Evolutionary conservation across 2,329 filamentous ascomycete species (phyloP).

Genomic region (Pseudogymnoascus pannorum): DNA sequence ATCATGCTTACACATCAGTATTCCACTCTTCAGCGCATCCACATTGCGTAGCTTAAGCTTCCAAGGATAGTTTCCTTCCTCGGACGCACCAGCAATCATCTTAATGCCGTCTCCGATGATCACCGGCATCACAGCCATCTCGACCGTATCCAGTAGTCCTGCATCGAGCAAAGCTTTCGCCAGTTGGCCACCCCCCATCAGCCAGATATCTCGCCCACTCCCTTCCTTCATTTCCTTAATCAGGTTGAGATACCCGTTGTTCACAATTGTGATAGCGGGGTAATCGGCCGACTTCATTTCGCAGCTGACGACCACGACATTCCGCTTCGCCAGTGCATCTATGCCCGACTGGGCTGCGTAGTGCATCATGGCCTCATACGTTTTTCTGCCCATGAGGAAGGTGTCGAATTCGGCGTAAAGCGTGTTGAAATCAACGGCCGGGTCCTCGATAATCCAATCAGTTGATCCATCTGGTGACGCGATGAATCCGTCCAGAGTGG

Average conservation of each 20-base stretch:
- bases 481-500: slow-evolving; percentile 32
- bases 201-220: slow-evolving; percentile 28
- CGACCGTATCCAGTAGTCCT: slow-evolving; percentile 28
- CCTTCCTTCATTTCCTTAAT: slow-evolving; percentile 21
- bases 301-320: slow-evolving; percentile 27
- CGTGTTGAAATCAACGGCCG: slow-evolving; percentile 28
- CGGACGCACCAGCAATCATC: slow-evolving; percentile 15
- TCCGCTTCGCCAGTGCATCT: slow-evolving; percentile 14
- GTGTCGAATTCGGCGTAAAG: slow-evolving; percentile 28
- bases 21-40: not conserved
- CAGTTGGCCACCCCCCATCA: slow-evolving; percentile 31
- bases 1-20: not conserved
- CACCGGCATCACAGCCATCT: slow-evolving; percentile 26
- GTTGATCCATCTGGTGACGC: slow-evolving; percentile 26
- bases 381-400: slow-evolving; percentile 33
- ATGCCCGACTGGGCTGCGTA: slow-evolving; percentile 22
- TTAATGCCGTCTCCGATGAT: slow-evolving; percentile 23
- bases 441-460: slow-evolving; percentile 29
- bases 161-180: slow-evolving; percentile 25
- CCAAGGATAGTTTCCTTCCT: not conserved
- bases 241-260: slow-evolving; percentile 20
- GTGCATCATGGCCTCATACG: slow-evolving; percentile 27
- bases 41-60: not conserved
- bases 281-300: slow-evolving; percentile 17
- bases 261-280: too few relatives aligned